Base-by-base conservation (phyloP, 192 early-diverging fungal genomes). In the Linnemannia zychae region DNA sequence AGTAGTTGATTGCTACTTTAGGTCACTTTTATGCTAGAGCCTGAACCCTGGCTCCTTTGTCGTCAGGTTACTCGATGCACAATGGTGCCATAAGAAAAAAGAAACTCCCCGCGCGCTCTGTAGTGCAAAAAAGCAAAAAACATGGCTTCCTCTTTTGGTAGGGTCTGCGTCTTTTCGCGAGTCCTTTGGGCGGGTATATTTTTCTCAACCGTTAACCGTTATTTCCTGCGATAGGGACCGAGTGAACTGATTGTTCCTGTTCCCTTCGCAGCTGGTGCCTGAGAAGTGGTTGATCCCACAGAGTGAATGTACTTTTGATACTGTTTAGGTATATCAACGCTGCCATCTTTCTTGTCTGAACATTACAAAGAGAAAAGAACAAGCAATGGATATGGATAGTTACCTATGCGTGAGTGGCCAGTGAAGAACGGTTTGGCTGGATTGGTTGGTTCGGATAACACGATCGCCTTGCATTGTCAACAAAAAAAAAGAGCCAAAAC, bases 81-180 rank as follows among this genome's bases (percentile, higher is more conserved):
- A n/a, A 16, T 9, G 37, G 63, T 6, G 63, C 9, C 9, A 66
- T 12, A 38, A 36, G 34, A 67, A 12, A 15, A 36, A 37, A 9
- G 40, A 36, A 28, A 7, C 22, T 69, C 67, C 22, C n/a, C 18
- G 34, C 38, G 34, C 38, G 7, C 57, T 11, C 28, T 38, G 65
- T n/a, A 7, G 70, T 53, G 67, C 28, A 33, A n/a, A 65, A 18
- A 6, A 69, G 46, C 11, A 33, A 63, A 28, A 28, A 63, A 13
- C n/a, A 75, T 75, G 73, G 40, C 73, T 75, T 75, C 73, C 53
- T 53, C 73, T 46, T 75, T 75, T 75, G 73, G 73, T 57, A 75
- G 73, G 36, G 52, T 75, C 46, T 37, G 13, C 53, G 40, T 44
- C 28, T 63, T 63, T 1, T 53, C n/a, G 52, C 52, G 52, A 53